Conservation (phyloP, 2,329 filamentous ascomycete species). For the Diaporthe citriasiana region DNA sequence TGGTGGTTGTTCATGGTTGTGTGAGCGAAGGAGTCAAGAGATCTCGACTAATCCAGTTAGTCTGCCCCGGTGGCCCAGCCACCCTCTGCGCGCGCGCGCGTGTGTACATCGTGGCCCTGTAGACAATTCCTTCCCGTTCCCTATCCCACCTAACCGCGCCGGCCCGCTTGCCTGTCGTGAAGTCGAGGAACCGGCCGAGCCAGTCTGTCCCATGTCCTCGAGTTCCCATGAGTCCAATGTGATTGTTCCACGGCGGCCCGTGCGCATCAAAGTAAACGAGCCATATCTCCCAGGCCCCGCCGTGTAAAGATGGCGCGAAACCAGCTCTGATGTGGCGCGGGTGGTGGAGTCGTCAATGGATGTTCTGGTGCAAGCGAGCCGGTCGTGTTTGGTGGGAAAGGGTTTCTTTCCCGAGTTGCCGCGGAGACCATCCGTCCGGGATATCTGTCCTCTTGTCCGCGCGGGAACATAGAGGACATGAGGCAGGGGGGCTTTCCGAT, state of each 20-base stretch:
- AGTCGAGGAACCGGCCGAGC: constrained; percentile 3
- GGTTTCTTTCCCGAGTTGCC: constrained; percentile 3
- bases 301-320: constrained; percentile 18
- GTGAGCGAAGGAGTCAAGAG: background rate
- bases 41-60: constrained; percentile 31
- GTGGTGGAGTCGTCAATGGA: background rate
- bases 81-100: background rate
- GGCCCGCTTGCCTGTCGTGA: background rate
- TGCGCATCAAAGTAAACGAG: constrained; percentile 20
- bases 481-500: background rate
- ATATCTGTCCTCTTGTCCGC: background rate
- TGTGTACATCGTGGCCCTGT: constrained; percentile 13
- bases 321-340: constrained; percentile 20
- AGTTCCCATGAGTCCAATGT: background rate
- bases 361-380: background rate
- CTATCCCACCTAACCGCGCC: constrained; percentile 25
- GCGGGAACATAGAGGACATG: background rate
- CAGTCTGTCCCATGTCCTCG: constrained; percentile 13
- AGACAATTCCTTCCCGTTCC: constrained; percentile 9
- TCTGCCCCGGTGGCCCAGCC: constrained; percentile 27
- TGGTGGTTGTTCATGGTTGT: background rate
- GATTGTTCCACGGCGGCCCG: background rate
- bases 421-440: constrained; percentile 3
- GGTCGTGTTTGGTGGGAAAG: constrained; percentile 4
- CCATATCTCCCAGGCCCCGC: background rate